Evolutionary conservation across 202 grass and related monocot genomes (phyloP), one percentile per base, ranked within the genome.

Genomic region (Alloteropsis angusta): DNA sequence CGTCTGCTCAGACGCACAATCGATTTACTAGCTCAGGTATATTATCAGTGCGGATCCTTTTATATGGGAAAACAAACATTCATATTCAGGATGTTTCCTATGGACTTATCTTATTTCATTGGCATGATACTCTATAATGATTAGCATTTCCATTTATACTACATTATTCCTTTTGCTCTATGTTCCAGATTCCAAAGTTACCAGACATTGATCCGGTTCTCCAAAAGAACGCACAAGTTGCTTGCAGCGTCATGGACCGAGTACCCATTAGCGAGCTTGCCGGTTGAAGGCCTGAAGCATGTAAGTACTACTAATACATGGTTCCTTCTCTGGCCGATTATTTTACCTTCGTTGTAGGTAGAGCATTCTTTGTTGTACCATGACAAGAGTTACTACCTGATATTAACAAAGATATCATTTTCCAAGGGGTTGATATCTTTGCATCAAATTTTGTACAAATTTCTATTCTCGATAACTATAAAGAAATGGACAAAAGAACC

Each of bases 121-220:
- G 9, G 34, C 43, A 23, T 25, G 15, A 41, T 17, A 63, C 57
- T 86, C 7, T 58, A 3, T 74, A 63, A 69, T 69, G 55, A 62
- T 34, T 75, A 53, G 32, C 58, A 85, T 60, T 72, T 34, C 58
- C 28, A 60, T 60, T 37, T 36, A 53, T 72, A 60, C 62, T 78
- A 45, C 18, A 23, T 85, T 55, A 84, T 67, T 32, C 16, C 60
- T 57, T 43, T 64, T 41, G 11, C 12, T 67, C 62, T 12, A 25
- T 56, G 28, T 80, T 87, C 39, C 89, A 95, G 96, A 99, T 99
- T 92, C 92, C 96, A 26, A 99, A 99, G 73, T 87, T 99, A 82
- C 96, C 96, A 73, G 96, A 95, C 76, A 99, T 95, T 62, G 96
- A 99, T 54, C 90, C 90, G 0, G 45, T 69, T 71, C 74, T 99